phyloP scores from a whole-genome alignment of 345 rosid genomes.

The Hibiscus tridactylites region DNA sequence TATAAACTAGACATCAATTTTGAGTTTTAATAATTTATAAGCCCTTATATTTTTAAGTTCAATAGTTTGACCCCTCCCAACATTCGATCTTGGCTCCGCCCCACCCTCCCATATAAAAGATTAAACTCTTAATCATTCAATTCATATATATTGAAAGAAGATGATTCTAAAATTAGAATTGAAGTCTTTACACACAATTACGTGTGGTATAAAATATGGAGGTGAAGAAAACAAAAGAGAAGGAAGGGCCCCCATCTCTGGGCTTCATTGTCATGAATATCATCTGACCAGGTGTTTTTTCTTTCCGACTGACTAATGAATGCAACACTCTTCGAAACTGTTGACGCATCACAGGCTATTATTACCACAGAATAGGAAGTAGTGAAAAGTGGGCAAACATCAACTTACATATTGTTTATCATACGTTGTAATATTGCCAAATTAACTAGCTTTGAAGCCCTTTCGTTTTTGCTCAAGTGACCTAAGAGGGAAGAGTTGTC shows the following conservation, averaged over 20 bases:
- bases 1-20: too few species aligned
- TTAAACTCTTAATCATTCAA: too few species aligned
- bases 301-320: conserved; percentile 24
- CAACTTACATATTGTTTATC: background rate
- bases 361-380: conserved; percentile 1
- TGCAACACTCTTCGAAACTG: conserved; percentile 8
- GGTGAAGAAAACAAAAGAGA: background rate
- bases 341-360: conserved; percentile 12
- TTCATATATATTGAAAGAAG: too few species aligned
- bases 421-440: conserved; percentile 7
- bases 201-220: background rate
- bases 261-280: conserved; percentile 16
- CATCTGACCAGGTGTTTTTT: conserved; percentile 23
- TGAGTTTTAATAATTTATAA: too few species aligned
- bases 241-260: background rate
- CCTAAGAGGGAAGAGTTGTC: conserved; percentile 5
- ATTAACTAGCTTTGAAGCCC: background rate
- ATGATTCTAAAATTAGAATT: too few species aligned
- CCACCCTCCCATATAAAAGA: too few species aligned
- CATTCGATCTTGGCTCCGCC: too few species aligned
- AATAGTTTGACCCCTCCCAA: too few species aligned
- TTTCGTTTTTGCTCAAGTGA: conserved; percentile 5
- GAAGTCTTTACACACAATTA: background rate
- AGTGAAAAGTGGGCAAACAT: conserved; percentile 15
- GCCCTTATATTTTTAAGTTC: too few species aligned